phyloP scores from a whole-genome alignment of 2,329 filamentous ascomycete genomes.

The Trichoderma koningii region DNA sequence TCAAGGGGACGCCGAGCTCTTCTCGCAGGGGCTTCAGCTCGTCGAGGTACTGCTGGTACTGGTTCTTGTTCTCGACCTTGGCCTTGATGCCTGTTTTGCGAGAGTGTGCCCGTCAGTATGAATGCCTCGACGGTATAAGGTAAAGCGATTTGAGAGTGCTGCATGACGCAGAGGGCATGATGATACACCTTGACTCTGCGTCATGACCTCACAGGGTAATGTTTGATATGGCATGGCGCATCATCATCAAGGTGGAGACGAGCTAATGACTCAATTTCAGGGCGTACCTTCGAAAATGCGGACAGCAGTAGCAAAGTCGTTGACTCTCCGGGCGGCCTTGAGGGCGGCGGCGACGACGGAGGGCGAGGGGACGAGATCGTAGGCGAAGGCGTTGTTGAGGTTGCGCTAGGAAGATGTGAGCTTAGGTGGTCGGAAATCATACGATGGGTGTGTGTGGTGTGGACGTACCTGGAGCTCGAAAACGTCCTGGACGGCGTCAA shows the following conservation, averaged over 20 bases:
- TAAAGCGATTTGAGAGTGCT: no score
- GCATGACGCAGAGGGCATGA: background rate
- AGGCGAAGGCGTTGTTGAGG: conserved; percentile 99
- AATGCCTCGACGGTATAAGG: background rate
- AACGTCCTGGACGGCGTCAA: conserved; percentile 94
- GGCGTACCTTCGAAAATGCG: conserved; percentile 93
- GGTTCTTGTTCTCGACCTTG: conserved; percentile 97
- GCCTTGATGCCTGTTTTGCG: conserved; percentile 81
- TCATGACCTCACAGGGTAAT: background rate
- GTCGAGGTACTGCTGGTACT: conserved; percentile 95
- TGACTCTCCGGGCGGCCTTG: conserved; percentile 91
- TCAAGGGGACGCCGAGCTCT: conserved; percentile 88
- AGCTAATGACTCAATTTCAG: conserved; percentile 8
- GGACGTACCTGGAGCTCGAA: conserved; percentile 95
- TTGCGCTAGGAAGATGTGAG: conserved; percentile 62
- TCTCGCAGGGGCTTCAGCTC: conserved; percentile 91
- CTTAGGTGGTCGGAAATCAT: conserved; percentile 32
- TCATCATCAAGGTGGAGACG: background rate
- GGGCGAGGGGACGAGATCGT: conserved; percentile 96
- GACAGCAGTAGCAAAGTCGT: conserved; percentile 97
- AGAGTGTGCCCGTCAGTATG: conserved; percentile 2
- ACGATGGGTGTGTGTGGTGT: conserved; percentile 29
- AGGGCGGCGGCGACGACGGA: conserved; percentile 89
- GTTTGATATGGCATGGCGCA: background rate
- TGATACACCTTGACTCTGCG: background rate